Percentiles rank a stretch among this genome's conserved stretches.
These are phyloP conservation scores for Saccharomycopsis sp. DNA, from an alignment of 805 yeast species.

Conservation along the genomic window DNA sequence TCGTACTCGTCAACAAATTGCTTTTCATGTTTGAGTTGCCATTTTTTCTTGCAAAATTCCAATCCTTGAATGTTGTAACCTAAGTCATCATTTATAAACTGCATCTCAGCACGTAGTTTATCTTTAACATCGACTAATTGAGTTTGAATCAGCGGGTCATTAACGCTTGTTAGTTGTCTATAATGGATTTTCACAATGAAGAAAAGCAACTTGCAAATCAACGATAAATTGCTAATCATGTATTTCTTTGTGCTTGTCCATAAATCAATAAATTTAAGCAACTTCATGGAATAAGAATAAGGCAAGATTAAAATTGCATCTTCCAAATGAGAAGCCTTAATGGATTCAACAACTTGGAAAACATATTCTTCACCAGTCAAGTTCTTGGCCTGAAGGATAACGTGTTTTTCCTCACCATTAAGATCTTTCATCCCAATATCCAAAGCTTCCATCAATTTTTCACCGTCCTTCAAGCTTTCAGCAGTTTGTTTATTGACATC, in stretches of 20 bases:
- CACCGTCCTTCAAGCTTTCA: slow-evolving; percentile 93
- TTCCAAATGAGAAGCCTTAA: slow-evolving; percentile 79
- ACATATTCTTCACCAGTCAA: slow-evolving; percentile 74
- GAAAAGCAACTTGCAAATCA: slow-evolving; percentile 69
- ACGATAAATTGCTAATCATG: slow-evolving; percentile 45
- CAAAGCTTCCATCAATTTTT: slow-evolving; percentile 82
- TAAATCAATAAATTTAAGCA: slow-evolving; percentile 64
- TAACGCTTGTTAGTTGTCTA: slow-evolving; percentile 68
- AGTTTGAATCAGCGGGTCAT: slow-evolving; percentile 53
- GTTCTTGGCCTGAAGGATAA: slow-evolving; percentile 62
- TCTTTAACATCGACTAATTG: slow-evolving; percentile 58
- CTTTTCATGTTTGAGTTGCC: slow-evolving; percentile 68
- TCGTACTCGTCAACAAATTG: slow-evolving; percentile 68
- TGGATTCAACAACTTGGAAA: slow-evolving; percentile 58
- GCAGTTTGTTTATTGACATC: slow-evolving; percentile 75
- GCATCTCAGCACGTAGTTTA: slow-evolving; percentile 41
- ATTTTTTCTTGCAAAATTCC: slow-evolving; percentile 62
- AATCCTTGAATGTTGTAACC: slow-evolving; percentile 86
- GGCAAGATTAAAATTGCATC: slow-evolving; percentile 91
- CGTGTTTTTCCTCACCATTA: slow-evolving; percentile 39
- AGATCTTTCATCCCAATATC: slow-evolving; percentile 75
- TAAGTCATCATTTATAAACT: slow-evolving; percentile 52
- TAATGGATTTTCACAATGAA: slow-evolving; percentile 70
- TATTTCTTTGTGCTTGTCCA: slow-evolving; percentile 54
- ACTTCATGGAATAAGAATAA: slow-evolving; percentile 68